These are phyloP conservation scores for Diplodia intermedia DNA, from an alignment of 2,329 filamentous ascomycete genomes.

Conservation along the genomic window DNA sequence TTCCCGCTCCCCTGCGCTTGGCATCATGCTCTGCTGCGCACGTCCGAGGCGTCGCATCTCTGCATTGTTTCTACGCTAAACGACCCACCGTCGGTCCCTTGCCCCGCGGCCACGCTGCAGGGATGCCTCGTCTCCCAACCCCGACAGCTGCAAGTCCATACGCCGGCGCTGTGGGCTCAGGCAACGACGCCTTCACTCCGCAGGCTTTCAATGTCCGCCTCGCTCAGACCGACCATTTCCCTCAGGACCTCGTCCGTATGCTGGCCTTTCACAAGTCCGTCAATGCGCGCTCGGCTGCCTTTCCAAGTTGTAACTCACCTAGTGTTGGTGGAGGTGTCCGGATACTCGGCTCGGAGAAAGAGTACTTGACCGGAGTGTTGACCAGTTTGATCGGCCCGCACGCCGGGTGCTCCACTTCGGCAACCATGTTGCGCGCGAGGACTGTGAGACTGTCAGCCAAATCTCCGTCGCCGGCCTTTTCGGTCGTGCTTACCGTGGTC, in stretches of 20 bases:
- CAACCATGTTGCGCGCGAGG: conserved; percentile 83
- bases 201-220: conserved; percentile 43
- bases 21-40: neutral
- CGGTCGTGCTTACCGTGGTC: conserved; percentile 71
- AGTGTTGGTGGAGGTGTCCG: conserved; percentile 81
- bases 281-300: conserved; percentile 43
- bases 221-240: conserved; percentile 43
- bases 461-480: neutral
- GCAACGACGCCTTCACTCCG: conserved; percentile 46
- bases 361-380: conserved; percentile 95
- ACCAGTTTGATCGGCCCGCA: conserved; percentile 90
- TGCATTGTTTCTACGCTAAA: conserved; percentile 4
- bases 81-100: neutral
- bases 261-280: conserved; percentile 37
- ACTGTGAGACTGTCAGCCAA: conserved; percentile 51
- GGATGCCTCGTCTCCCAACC: neutral
- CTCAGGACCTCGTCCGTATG: conserved; percentile 49
- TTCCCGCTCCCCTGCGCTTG: conserved; percentile 19
- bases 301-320: conserved; percentile 45
- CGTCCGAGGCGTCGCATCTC: neutral
- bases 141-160: neutral
- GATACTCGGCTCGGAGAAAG: conserved; percentile 77
- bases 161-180: conserved; percentile 33
- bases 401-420: conserved; percentile 79
- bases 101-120: neutral